Conservation (phyloP, 148 eudicot species). For the Pharnaceum exiguum region DNA sequence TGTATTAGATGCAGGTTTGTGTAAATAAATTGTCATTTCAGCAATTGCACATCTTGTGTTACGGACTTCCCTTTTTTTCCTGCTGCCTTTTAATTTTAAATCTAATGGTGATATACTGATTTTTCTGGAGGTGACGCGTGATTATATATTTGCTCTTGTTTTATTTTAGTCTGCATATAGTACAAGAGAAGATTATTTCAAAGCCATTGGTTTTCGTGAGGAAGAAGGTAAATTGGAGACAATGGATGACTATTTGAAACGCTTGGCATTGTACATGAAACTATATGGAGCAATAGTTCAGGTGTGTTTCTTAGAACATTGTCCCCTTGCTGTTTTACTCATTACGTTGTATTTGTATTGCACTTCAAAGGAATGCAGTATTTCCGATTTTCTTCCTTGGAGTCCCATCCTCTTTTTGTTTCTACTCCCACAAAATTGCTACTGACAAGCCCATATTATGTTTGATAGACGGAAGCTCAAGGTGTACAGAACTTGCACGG, state of each 20-base stretch:
- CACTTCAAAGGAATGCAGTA: neutral
- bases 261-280: conserved; percentile 58
- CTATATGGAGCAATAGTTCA: conserved; percentile 91
- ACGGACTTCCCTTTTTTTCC: neutral
- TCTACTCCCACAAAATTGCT: neutral
- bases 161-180: conserved; percentile 43
- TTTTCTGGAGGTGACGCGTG: neutral
- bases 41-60: neutral
- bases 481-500: conserved; percentile 61
- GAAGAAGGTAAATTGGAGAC: conserved; percentile 62
- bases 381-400: neutral
- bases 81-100: neutral
- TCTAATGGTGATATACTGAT: neutral
- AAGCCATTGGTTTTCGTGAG: conserved; percentile 67
- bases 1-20: too few species aligned
- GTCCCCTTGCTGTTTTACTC: neutral
- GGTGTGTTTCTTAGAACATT: conserved; percentile 33
- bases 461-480: conserved; percentile 62
- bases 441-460: neutral
- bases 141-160: conserved; percentile 2
- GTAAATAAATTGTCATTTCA: too few species aligned
- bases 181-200: conserved; percentile 51
- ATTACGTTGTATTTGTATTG: neutral
- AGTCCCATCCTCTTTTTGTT: neutral
- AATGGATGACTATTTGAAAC: conserved; percentile 45